Evolutionary conservation across 257 asterid species (phyloP).

Genomic region (Plantago ovata): DNA sequence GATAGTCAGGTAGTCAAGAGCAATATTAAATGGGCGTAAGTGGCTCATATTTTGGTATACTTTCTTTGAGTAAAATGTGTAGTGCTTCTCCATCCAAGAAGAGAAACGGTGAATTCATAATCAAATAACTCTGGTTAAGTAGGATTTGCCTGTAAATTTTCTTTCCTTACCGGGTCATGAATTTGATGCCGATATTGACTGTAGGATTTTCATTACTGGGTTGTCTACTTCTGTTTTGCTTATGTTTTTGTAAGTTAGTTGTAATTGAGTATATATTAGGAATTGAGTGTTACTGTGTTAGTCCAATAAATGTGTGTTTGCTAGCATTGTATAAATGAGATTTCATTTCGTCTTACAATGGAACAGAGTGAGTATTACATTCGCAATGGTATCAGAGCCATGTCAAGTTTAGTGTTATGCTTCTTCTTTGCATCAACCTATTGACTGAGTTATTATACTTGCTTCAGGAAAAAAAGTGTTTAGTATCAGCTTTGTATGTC

Average conservation of each 20-base stretch:
- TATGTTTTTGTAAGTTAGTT: not conserved
- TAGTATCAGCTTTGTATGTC: not conserved
- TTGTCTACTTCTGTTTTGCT: not conserved
- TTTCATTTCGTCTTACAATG: no score
- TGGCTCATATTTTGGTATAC: constrained; percentile 15
- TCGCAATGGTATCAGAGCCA: no score
- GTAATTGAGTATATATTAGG: not conserved
- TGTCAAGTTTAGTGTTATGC: no score
- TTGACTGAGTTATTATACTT: no score
- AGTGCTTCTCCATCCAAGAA: not conserved
- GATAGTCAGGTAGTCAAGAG: constrained; percentile 77
- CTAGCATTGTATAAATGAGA: no score
- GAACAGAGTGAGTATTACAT: no score
- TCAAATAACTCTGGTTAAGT: not conserved
- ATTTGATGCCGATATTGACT: constrained; percentile 13
- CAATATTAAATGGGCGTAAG: constrained; percentile 98
- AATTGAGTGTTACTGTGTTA: no score
- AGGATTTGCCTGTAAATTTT: constrained; percentile 5
- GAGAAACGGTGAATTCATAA: not conserved
- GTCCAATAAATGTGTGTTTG: no score
- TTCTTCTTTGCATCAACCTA: no score
- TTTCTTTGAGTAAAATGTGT: not conserved
- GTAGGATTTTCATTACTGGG: constrained; percentile 4
- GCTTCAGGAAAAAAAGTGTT: no score
- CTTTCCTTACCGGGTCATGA: not conserved